Conservation (phyloP, 306 rosid species). For the Cucurbita pepo region DNA sequence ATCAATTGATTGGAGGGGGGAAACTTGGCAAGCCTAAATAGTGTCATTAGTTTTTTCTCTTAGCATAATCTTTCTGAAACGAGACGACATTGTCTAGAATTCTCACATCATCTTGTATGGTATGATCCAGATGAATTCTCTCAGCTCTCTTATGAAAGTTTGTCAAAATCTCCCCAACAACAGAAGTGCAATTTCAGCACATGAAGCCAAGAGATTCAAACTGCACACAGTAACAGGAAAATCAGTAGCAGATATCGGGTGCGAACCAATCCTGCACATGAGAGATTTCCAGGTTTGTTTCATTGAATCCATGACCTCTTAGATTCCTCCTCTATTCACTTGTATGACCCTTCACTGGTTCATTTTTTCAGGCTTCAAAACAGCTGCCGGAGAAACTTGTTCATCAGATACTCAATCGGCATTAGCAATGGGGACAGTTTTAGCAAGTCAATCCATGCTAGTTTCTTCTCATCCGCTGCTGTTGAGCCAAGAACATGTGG, state of each 20-base stretch:
- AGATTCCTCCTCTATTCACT: not conserved
- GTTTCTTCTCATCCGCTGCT: not conserved
- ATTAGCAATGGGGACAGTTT: not conserved
- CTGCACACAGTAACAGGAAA: constrained; percentile 71
- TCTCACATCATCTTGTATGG: constrained; percentile 10
- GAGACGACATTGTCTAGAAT: not conserved
- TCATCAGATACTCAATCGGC: constrained; percentile 21
- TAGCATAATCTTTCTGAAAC: not conserved
- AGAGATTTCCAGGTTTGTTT: constrained; percentile 78
- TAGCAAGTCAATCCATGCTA: constrained; percentile 13
- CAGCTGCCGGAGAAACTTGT: constrained; percentile 73
- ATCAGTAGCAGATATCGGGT: constrained; percentile 84
- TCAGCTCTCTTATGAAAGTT: constrained; percentile 69
- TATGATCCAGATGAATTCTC: constrained; percentile 78
- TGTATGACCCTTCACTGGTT: not conserved
- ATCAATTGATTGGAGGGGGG: too few relatives aligned
- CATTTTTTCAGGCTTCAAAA: constrained; percentile 51
- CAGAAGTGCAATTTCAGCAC: constrained; percentile 24
- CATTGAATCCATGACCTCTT: too few relatives aligned
- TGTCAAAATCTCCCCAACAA: constrained; percentile 49
- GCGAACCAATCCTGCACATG: constrained; percentile 96
- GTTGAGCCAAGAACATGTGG: not conserved
- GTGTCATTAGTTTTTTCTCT: not conserved
- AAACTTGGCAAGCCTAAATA: too few relatives aligned
- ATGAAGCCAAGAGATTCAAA: constrained; percentile 58